These are phyloP conservation scores for Stephania cephalantha DNA, from an alignment of 164 flowering plant species.

Conservation along the genomic window DNA sequence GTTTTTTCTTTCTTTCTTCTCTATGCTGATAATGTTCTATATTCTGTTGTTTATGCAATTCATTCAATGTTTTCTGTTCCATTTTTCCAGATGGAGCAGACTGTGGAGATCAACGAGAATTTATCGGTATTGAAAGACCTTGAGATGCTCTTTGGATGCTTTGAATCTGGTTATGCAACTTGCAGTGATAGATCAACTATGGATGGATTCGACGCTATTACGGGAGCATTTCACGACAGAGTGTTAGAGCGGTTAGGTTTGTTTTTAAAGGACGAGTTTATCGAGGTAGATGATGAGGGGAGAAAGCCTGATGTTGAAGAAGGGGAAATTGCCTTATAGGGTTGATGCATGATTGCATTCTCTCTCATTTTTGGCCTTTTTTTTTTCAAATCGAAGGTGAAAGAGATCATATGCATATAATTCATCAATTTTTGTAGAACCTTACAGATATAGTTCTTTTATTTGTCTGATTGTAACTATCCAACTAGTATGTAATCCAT, in stretches of 20 bases:
- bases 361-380: background rate
- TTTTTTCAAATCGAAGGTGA: too few relatives aligned
- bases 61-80: background rate
- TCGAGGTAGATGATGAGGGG: slow-evolving; percentile 26
- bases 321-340: slow-evolving; percentile 39
- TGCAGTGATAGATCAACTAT: background rate
- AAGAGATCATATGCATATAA: too few relatives aligned
- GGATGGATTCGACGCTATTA: background rate
- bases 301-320: slow-evolving; percentile 33
- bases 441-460: too few relatives aligned
- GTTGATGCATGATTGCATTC: background rate
- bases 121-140: slow-evolving; percentile 39
- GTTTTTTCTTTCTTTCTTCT: background rate
- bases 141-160: slow-evolving; percentile 30
- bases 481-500: too few relatives aligned
- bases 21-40: background rate
- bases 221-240: slow-evolving; percentile 5
- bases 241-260: slow-evolving; percentile 33
- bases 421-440: too few relatives aligned
- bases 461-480: too few relatives aligned
- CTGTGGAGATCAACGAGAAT: slow-evolving; percentile 55
- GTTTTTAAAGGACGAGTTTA: slow-evolving; percentile 27
- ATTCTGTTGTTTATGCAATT: background rate
- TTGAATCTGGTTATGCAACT: slow-evolving; percentile 15
- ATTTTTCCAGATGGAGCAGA: slow-evolving; percentile 50